Evolutionary conservation across 345 rosid genomes (phyloP), one percentile per base, ranked within the genome.

Genomic region (Gossypium ekmanianum): DNA sequence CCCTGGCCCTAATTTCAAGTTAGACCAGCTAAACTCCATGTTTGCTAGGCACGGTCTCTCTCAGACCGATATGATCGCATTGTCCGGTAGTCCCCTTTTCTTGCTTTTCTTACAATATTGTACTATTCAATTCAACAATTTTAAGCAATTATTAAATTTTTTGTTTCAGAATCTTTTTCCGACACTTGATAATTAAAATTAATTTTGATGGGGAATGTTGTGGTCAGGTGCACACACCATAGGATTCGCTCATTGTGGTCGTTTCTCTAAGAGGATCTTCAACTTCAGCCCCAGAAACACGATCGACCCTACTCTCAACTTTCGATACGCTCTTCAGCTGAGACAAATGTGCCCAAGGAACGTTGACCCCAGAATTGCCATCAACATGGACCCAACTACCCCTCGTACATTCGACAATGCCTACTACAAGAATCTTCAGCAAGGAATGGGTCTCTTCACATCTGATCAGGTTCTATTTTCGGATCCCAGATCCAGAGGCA

Each of bases 41-140:
- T 94, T 94, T 70, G 74, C 81, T 61, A 55, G 75, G 4, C 86
- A 84, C 68, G 92, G 90, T 44, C 92, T 94, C 62, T 14, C 74
- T 58, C 98, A 92, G 71, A 87, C 93, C 13, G 97, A 94, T 39
- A 85, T 94, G 97, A 79, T 94, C 18, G 98, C 98, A 0, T 81
- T 94, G 34, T 94, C 98, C 74, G 98, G 98, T 93, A 81, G 27
- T 8, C 6, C 3, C 5, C 1, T 50, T 12, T 50, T 12, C 54
- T 2, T 16, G 16, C 54, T 50, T 50, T 50, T 50, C 54, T 50
- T 45, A 34, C 7, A 4, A 4, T 34, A 34, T 34, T 34, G 41
- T 34, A 34, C 7, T 34, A 5, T 34, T 34, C 41, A 34, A 4
- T 34, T 34, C 5, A 34, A 4, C 41, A 34, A 34, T 34, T 4